Evolutionary conservation across 2,329 filamentous ascomycete species (phyloP).

Genomic region (Talaromyces amestolkiae): DNA sequence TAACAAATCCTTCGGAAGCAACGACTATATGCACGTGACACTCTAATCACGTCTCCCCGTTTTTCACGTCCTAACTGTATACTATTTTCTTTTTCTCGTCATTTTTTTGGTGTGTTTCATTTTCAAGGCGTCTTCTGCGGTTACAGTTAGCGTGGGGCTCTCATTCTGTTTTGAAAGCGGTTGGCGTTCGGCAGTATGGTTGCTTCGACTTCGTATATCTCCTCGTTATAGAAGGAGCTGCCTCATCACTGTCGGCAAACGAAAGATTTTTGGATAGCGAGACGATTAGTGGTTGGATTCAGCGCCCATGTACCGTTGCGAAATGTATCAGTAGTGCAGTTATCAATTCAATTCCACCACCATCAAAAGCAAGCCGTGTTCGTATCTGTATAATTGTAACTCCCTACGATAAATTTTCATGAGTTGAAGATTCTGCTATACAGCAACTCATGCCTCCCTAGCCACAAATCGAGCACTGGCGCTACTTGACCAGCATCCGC

Average conservation of each 20-base stretch:
- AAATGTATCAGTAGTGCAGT: slow-evolving; percentile 17
- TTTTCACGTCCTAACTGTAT: slow-evolving; percentile 28
- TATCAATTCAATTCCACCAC: neutral
- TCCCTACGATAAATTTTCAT: slow-evolving; percentile 31
- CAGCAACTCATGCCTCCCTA: slow-evolving; percentile 63
- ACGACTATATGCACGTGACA: slow-evolving; percentile 73
- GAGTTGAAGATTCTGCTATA: slow-evolving; percentile 69
- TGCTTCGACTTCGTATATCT: neutral
- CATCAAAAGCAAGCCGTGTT: neutral
- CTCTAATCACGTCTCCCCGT: slow-evolving; percentile 32
- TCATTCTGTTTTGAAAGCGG: slow-evolving; percentile 14
- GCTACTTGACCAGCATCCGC: slow-evolving; percentile 60
- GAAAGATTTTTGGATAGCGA: slow-evolving; percentile 10
- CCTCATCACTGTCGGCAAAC: slow-evolving; percentile 3
- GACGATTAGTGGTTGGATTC: slow-evolving; percentile 1
- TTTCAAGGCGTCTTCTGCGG: slow-evolving; percentile 12
- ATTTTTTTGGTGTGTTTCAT: slow-evolving; percentile 15
- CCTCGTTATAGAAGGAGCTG: neutral
- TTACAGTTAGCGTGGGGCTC: slow-evolving; percentile 14
- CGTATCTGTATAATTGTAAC: neutral
- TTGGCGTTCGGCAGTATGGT: slow-evolving; percentile 15
- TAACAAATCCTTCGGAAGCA: slow-evolving; percentile 84
- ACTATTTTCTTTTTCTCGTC: slow-evolving; percentile 29
- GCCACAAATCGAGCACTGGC: slow-evolving; percentile 63
- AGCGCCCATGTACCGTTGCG: slow-evolving; percentile 12